These are phyloP conservation scores for Salvia sclarea DNA, from an alignment of 305 asterid species.

Conservation along the genomic window DNA sequence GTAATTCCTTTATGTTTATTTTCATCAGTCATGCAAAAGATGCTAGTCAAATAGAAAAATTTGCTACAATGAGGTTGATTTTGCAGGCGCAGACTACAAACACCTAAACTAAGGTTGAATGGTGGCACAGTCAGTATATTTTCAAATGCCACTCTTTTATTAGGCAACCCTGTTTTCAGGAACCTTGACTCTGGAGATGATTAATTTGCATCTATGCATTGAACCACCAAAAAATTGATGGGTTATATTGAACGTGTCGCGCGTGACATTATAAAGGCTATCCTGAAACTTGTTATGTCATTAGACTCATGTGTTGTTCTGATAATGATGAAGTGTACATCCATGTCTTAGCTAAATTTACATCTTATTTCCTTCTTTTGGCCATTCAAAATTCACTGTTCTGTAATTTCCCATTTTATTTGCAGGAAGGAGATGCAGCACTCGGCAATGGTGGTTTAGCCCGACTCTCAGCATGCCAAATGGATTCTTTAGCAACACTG, in stretches of 20 bases:
- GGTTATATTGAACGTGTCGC: background rate
- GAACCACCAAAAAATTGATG: too few species aligned
- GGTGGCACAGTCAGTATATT: background rate
- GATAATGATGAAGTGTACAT: background rate
- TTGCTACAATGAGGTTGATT: conserved; percentile 3
- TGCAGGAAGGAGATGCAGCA: conserved; percentile 26
- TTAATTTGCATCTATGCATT: too few species aligned
- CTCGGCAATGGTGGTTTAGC: conserved; percentile 29
- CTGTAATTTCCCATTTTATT: background rate
- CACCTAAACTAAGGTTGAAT: background rate
- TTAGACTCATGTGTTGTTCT: background rate
- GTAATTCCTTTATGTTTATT: background rate
- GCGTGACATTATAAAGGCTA: background rate
- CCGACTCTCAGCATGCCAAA: conserved; percentile 26
- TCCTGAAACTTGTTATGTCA: background rate
- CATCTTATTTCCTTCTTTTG: background rate
- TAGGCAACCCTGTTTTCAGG: background rate
- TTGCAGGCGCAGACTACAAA: background rate
- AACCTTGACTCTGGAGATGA: background rate
- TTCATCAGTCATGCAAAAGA: background rate
- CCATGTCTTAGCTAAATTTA: background rate
- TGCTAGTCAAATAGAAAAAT: background rate
- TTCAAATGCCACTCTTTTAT: background rate
- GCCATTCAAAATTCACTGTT: background rate
- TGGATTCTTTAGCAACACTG: conserved; percentile 30